phyloP scores from a whole-genome alignment of 75 land plant species.

The Gnetum montanum region DNA sequence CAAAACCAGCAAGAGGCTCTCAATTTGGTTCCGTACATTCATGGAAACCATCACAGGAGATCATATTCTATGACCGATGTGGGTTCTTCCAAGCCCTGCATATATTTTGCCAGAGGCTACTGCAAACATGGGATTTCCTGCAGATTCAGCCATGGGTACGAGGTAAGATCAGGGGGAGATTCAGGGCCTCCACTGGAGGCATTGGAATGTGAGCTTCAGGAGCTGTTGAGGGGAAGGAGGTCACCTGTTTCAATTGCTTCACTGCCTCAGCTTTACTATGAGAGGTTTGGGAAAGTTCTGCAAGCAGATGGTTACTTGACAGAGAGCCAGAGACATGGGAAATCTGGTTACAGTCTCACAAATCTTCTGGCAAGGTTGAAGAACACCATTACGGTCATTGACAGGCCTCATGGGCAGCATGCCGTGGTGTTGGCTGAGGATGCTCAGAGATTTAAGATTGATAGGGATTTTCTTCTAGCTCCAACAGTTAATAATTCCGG shows the following conservation, averaged over 20 bases:
- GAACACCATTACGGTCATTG: slow-evolving; percentile 62
- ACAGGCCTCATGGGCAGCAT: slow-evolving; percentile 99
- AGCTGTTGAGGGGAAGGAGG: slow-evolving; percentile 56
- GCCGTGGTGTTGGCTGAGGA: slow-evolving; percentile 90
- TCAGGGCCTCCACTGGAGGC: slow-evolving; percentile 67
- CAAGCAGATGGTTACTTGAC: slow-evolving; percentile 97
- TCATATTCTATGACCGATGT: slow-evolving; percentile 13
- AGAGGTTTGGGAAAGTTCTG: slow-evolving; percentile 62
- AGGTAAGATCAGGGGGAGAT: slow-evolving; percentile 26
- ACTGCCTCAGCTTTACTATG: slow-evolving; percentile 73
- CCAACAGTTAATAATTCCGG: slow-evolving; percentile 30
- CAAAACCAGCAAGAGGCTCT: too few relatives aligned
- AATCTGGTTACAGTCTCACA: slow-evolving; percentile 85
- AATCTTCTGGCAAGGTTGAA: slow-evolving; percentile 78
- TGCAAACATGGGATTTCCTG: slow-evolving; percentile 86
- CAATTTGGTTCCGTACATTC: too few relatives aligned
- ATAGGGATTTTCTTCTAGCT: too few relatives aligned
- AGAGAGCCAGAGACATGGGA: slow-evolving; percentile 97
- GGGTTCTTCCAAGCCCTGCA: slow-evolving; percentile 48
- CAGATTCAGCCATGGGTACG: slow-evolving; percentile 54
- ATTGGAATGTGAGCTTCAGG: slow-evolving; percentile 70
- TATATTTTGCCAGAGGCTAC: slow-evolving; percentile 68
- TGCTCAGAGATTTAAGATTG: slow-evolving; percentile 40
- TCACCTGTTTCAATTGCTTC: slow-evolving; percentile 85
- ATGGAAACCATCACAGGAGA: slow-evolving; percentile 10